Conservation (phyloP, 2,329 filamentous ascomycete genomes). For the Tolypocladium nubicola region DNA sequence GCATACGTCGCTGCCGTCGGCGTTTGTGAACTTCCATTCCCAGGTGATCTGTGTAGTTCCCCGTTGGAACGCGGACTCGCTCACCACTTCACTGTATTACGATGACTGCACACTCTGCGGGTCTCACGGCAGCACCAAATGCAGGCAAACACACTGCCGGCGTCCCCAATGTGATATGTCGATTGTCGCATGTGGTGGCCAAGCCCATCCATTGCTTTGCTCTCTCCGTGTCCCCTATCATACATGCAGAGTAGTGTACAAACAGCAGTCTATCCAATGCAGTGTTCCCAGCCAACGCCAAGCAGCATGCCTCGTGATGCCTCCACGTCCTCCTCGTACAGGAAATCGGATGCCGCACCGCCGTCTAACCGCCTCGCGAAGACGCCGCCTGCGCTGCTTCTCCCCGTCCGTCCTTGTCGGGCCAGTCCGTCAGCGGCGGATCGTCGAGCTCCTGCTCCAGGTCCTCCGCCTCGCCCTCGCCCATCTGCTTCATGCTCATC, state of each 20-base stretch:
- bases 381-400: not conserved
- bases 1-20: slow-evolving; percentile 3
- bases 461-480: slow-evolving; percentile 6
- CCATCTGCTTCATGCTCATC: slow-evolving; percentile 4
- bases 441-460: slow-evolving; percentile 10
- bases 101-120: no score
- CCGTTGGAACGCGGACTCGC: no score
- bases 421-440: slow-evolving; percentile 5
- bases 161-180: no score
- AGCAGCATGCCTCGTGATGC: not conserved
- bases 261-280: not conserved
- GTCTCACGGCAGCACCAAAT: no score
- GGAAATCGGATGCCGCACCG: not conserved
- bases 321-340: not conserved
- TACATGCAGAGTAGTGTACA: not conserved
- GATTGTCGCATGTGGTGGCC: no score
- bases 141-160: no score
- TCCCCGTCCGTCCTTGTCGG: not conserved
- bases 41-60: no score
- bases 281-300: not conserved
- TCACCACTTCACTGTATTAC: no score
- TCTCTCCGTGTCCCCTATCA: not conserved
- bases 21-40: not conserved
- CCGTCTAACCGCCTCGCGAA: not conserved
- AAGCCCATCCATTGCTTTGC: not conserved